Evolutionary conservation across 2,329 filamentous ascomycete species (phyloP).

Genomic region (Colletotrichum scovillei): DNA sequence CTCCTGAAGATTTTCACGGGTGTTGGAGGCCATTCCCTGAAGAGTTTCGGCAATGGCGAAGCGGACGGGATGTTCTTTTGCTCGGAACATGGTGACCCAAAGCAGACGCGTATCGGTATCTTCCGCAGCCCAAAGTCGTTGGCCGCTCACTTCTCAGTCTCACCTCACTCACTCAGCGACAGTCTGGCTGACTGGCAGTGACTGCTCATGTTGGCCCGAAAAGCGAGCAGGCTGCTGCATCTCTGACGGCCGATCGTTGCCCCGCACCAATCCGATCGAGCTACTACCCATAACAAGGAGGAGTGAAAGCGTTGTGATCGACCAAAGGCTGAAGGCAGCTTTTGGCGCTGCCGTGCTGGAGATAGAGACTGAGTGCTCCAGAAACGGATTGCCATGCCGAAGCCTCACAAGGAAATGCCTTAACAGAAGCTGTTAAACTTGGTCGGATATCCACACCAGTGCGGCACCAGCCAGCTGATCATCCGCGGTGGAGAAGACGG

Average conservation of each 20-base stretch:
- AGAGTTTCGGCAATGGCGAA: conserved; percentile 15
- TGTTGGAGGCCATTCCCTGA: conserved; percentile 8
- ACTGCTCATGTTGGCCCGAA: neutral
- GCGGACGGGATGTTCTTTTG: conserved; percentile 1
- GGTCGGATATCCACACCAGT: conserved; percentile 13
- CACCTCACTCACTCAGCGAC: neutral
- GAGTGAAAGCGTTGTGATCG: conserved; percentile 12
- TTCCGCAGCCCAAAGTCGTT: neutral
- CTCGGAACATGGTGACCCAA: neutral
- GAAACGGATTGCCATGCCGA: conserved; percentile 13
- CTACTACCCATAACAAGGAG: conserved; percentile 7
- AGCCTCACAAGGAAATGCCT: conserved; percentile 27
- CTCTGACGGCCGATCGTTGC: conserved; percentile 21
- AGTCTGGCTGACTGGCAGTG: neutral
- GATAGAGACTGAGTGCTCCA: neutral
- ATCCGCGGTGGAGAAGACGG: conserved; percentile 35
- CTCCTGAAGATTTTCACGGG: conserved; percentile 24
- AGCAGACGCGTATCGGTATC: neutral
- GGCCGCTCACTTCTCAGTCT: conserved; percentile 29
- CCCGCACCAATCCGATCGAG: conserved; percentile 31
- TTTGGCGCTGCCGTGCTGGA: neutral
- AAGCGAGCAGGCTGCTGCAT: conserved; percentile 27
- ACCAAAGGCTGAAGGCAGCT: conserved; percentile 11
- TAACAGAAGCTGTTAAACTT: conserved; percentile 22
- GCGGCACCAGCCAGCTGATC: conserved; percentile 36